These are phyloP conservation scores for Tolypocladium ovalisporum DNA, from an alignment of 2,329 filamentous ascomycete species.

Conservation along the genomic window DNA sequence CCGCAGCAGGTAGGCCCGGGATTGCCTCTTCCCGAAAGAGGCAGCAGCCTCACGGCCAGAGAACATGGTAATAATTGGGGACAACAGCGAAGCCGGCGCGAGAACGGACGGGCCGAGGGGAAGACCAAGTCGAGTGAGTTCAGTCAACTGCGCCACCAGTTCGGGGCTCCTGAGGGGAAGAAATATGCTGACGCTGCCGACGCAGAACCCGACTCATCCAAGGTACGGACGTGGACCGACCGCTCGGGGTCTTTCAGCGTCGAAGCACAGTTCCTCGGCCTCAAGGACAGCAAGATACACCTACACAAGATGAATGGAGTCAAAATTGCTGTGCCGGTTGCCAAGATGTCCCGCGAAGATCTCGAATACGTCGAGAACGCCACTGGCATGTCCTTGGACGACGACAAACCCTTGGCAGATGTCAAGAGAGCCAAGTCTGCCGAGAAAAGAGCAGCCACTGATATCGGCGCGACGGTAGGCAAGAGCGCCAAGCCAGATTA, in stretches of 20 bases:
- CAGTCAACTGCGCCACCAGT: background rate
- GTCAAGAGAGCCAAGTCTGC: slow-evolving; percentile 48
- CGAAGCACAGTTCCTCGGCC: slow-evolving; percentile 88
- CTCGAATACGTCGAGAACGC: slow-evolving; percentile 85
- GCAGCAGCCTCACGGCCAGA: slow-evolving; percentile 63
- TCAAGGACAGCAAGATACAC: slow-evolving; percentile 94
- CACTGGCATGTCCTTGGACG: slow-evolving; percentile 83
- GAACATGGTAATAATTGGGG: slow-evolving; percentile 55
- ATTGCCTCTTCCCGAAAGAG: slow-evolving; percentile 64
- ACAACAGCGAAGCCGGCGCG: slow-evolving; percentile 61
- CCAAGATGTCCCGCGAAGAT: slow-evolving; percentile 93
- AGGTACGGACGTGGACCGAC: slow-evolving; percentile 90
- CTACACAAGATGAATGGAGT: slow-evolving; percentile 96
- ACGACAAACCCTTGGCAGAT: slow-evolving; percentile 86
- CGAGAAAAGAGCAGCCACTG: slow-evolving; percentile 15
- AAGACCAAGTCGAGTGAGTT: slow-evolving; percentile 62
- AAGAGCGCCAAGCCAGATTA: slow-evolving; percentile 60
- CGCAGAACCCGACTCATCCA: slow-evolving; percentile 68
- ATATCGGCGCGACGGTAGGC: slow-evolving; percentile 53
- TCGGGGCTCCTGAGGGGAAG: background rate
- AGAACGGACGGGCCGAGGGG: slow-evolving; percentile 50
- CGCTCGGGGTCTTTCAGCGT: slow-evolving; percentile 93
- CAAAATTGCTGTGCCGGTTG: slow-evolving; percentile 91
- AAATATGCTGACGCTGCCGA: background rate
- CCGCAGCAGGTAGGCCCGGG: slow-evolving; percentile 60